These are phyloP conservation scores for Cercophora samala DNA, from an alignment of 495 filamentous ascomycete genomes.

Conservation along the genomic window DNA sequence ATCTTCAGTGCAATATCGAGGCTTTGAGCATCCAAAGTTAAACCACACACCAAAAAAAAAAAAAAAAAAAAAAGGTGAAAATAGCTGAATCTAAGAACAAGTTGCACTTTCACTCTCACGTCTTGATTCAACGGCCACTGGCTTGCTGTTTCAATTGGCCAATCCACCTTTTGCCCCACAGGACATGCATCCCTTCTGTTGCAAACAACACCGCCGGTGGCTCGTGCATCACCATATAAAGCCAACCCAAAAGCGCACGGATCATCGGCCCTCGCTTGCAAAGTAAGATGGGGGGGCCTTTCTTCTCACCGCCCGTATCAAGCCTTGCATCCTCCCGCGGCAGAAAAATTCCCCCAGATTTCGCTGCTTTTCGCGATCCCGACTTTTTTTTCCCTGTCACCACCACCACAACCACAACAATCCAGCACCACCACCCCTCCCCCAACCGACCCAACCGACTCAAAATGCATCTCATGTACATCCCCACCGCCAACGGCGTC, in stretches of 20 bases:
- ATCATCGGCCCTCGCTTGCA: too few relatives aligned
- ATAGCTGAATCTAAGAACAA: background rate
- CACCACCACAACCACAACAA: background rate
- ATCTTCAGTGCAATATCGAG: background rate
- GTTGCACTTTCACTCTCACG: background rate
- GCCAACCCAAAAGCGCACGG: too few relatives aligned
- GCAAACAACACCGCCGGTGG: background rate
- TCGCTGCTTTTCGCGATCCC: background rate
- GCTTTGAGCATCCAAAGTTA: too few relatives aligned
- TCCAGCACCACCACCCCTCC: background rate
- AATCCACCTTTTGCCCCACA: background rate
- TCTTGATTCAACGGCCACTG: background rate
- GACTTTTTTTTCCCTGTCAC: background rate
- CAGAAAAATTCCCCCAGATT: constrained; percentile 1
- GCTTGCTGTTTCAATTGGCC: background rate
- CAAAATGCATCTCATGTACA: constrained; percentile 84
- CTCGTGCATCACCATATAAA: background rate
- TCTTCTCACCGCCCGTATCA: background rate
- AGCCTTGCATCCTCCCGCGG: constrained; percentile 4
- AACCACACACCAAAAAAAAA: background rate
- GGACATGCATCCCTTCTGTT: background rate
- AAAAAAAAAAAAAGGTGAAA: background rate
- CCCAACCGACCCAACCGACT: constrained; percentile 2
- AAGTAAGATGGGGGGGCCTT: too few relatives aligned
- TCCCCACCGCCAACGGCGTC: constrained; percentile 70